A percentile compares a stretch with the other conserved stretches of the same genome.
phyloP scores from a whole-genome alignment of 2,329 filamentous ascomycete genomes.

The Chrysoporthe austroafricana region DNA sequence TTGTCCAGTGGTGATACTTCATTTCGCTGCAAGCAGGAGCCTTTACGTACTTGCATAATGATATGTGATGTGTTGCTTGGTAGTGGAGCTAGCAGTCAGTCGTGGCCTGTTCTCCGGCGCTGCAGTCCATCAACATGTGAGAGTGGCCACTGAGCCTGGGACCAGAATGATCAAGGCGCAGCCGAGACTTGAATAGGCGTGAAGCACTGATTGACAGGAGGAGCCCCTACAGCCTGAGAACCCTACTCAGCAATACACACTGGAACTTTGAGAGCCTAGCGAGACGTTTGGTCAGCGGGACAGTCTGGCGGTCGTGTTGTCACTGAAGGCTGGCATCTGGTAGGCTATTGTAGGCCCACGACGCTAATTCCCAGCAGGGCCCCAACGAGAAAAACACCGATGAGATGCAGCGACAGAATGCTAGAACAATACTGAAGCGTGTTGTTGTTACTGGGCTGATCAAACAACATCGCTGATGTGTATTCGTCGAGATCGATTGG shows the following conservation, averaged over 20 bases:
- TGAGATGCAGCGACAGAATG: background rate
- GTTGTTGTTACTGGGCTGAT: background rate
- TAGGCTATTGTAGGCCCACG: background rate
- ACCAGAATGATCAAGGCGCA: background rate
- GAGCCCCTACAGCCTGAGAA: background rate
- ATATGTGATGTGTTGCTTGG: background rate
- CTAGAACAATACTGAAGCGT: background rate
- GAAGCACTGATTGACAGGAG: background rate
- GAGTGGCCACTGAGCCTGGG: background rate
- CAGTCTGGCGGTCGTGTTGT: background rate
- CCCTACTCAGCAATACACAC: background rate
- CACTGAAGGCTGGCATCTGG: background rate
- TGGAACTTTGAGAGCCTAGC: background rate
- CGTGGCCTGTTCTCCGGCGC: background rate
- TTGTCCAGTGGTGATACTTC: too few relatives aligned
- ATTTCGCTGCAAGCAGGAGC: background rate
- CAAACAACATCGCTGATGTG: background rate
- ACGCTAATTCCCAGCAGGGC: background rate
- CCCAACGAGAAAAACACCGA: background rate
- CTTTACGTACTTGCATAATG: background rate
- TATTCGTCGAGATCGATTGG: too few relatives aligned
- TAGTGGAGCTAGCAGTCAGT: background rate
- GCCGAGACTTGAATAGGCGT: background rate
- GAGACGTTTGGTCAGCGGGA: background rate
- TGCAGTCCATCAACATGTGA: background rate